Percentiles rank a stretch among this genome's conserved stretches.
Conservation (phyloP, 2,329 filamentous ascomycete genomes). For the Aureobasidium musti region DNA sequence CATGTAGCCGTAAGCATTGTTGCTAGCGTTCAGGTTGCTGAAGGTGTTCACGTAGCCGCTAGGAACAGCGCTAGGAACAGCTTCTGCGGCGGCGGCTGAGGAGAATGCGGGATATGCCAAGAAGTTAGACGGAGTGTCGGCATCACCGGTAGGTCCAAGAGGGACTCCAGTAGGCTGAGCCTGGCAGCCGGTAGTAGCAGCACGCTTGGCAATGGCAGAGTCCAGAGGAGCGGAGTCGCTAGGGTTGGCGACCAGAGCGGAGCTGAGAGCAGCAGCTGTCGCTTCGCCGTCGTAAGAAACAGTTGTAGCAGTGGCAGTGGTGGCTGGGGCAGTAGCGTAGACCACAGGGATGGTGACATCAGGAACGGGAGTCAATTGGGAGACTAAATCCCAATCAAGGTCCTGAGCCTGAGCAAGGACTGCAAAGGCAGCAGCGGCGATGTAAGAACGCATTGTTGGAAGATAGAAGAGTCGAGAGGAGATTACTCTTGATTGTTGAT, state of each 20-base stretch:
- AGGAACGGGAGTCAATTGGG: background rate
- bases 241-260: constrained; percentile 17
- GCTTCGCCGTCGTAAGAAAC: constrained; percentile 2
- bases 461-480: constrained; percentile 2
- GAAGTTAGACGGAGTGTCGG: constrained; percentile 25
- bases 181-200: constrained; percentile 36
- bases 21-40: constrained; percentile 13
- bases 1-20: constrained; percentile 35
- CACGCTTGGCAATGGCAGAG: constrained; percentile 11
- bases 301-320: constrained; percentile 22
- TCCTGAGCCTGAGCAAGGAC: constrained; percentile 30
- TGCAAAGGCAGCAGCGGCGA: constrained; percentile 24
- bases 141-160: constrained; percentile 34
- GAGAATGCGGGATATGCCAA: constrained; percentile 30
- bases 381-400: constrained; percentile 31
- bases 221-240: constrained; percentile 1
- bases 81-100: constrained; percentile 28
- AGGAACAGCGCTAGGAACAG: constrained; percentile 32
- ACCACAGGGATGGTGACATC: constrained; percentile 28
- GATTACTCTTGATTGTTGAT: constrained; percentile 14
- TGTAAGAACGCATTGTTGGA: constrained; percentile 19
- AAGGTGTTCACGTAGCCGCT: constrained; percentile 32
- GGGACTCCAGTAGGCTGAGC: constrained; percentile 39
- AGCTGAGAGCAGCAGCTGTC: constrained; percentile 25
- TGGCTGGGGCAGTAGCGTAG: constrained; percentile 20